Evolutionary conservation across 306 rosid genomes (phyloP), one percentile per base, ranked within the genome.

Genomic region (Dryas drummondii): DNA sequence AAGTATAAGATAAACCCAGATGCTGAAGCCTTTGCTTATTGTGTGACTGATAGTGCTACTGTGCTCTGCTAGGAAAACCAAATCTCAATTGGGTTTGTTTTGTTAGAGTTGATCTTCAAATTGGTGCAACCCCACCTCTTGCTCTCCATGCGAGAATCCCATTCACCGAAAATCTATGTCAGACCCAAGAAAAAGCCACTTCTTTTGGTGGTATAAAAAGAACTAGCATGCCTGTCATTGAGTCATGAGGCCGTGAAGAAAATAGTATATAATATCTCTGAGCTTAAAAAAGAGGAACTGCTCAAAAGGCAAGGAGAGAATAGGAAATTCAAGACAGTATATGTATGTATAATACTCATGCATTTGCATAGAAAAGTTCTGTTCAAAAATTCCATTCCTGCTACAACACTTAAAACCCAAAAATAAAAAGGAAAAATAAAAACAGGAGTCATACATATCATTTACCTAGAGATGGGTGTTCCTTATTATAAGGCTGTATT

Each of bases 141-240:
- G 77, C 81, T 81, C 87, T 93, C 82, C 87, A 86, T 86, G 88
- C 78, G 85, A 78, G 83, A 86, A 82, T 88, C 86, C 84, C 87
- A 87, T 87, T 78, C 84, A 87, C 84, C 88, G 82, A 88, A 84
- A 79, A 83, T 81, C 76, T 79, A 76, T 85, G 93, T 81, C 87
- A 86, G 90, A 80, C 76, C 80, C 79, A 76, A 71, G 75, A 80
- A 87, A 82, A 73, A 70, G 70, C 70, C 82, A 67, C 73, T 82
- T 78, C 79, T 81, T 81, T 78, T 75, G 75, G 70, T 72, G 64
- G 78, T 82, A 72, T 73, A 82, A 86, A 91, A 87, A 76, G 79
- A 76, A 85, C 84, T 80, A 77, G 97, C 97, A 88, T 88, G 96
- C 94, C 87, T 87, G 93, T 87, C 92, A 77, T 77, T 76, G 88